phyloP scores from a whole-genome alignment of 1,284 basidiomycete genomes.

The Cutaneotrichosporon cavernicola region DNA sequence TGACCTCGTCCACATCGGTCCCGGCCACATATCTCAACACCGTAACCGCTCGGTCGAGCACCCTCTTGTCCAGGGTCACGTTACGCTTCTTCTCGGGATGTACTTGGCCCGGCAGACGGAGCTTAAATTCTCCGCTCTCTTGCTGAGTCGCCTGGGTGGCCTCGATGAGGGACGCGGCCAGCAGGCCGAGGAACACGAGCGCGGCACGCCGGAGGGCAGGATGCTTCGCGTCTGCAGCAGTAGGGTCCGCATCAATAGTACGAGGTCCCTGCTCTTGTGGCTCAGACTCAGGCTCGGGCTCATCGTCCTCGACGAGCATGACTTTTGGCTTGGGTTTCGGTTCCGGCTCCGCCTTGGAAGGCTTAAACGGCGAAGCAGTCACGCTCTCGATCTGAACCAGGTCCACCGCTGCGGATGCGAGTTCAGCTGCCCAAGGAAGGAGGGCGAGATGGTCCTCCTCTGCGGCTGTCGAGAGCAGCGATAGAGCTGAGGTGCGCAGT shows the following conservation, averaged over 20 bases:
- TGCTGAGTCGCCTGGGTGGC: constrained; percentile 19
- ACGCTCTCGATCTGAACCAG: constrained; percentile 73
- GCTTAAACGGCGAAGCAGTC: constrained; percentile 7
- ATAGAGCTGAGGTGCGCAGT: constrained; percentile 76
- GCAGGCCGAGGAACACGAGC: constrained; percentile 69
- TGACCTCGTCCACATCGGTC: constrained; percentile 71
- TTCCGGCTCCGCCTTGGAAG: constrained; percentile 5
- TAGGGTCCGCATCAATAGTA: constrained; percentile 59
- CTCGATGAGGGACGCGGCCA: constrained; percentile 58
- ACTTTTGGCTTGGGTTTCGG: constrained; percentile 16
- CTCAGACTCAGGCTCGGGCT: constrained; percentile 23
- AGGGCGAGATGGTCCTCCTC: constrained; percentile 65
- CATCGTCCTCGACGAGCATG: constrained; percentile 26
- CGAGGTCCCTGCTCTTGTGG: constrained; percentile 18
- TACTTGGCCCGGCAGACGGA: constrained; percentile 24
- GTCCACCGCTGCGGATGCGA: constrained; percentile 69
- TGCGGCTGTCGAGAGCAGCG: constrained; percentile 71
- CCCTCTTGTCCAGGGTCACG: background rate
- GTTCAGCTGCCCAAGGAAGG: constrained; percentile 63
- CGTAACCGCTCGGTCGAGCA: constrained; percentile 60
- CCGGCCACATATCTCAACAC: constrained; percentile 69
- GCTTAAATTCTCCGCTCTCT: constrained; percentile 11
- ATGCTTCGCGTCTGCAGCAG: constrained; percentile 62
- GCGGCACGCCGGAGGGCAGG: constrained; percentile 78
- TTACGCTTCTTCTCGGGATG: background rate